These are phyloP conservation scores for Platanthera zijinensis DNA, from an alignment of 106 monocot genomes.

Conservation along the genomic window DNA sequence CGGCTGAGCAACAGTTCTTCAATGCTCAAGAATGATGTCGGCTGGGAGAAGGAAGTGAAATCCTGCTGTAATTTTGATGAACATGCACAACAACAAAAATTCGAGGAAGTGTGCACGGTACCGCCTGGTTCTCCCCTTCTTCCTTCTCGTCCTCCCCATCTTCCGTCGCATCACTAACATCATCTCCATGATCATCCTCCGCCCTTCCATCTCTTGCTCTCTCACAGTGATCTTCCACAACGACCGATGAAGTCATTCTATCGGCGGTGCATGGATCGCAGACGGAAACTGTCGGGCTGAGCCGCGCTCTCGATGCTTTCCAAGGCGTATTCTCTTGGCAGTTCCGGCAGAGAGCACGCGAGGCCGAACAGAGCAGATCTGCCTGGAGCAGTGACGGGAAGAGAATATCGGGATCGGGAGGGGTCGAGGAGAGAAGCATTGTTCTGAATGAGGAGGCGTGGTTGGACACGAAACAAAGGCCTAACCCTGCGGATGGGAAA, in stretches of 20 bases:
- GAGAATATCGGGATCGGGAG: too few relatives aligned
- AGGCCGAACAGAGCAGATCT: too few relatives aligned
- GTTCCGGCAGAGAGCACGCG: constrained; percentile 49
- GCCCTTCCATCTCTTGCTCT: constrained; percentile 6
- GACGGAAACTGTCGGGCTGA: constrained; percentile 43
- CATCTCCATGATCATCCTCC: neutral
- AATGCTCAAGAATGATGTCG: too few relatives aligned
- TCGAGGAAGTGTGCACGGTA: constrained; percentile 17
- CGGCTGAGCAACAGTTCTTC: too few relatives aligned
- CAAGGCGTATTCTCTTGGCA: constrained; percentile 48
- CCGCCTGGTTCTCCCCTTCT: constrained; percentile 59
- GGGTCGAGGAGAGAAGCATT: too few relatives aligned
- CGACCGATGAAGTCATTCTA: neutral
- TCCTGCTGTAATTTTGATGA: too few relatives aligned
- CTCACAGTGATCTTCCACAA: neutral
- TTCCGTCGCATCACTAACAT: constrained; percentile 7
- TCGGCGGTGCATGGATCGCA: constrained; percentile 32
- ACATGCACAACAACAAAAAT: too few relatives aligned
- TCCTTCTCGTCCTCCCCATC: constrained; percentile 19
- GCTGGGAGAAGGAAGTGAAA: too few relatives aligned
- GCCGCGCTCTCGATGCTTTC: constrained; percentile 51
- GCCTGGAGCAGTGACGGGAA: too few relatives aligned
- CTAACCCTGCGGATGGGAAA: too few relatives aligned
- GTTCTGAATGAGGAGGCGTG: too few relatives aligned
- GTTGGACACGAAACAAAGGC: too few relatives aligned